Conservation (phyloP, 1,284 basidiomycete genomes). For the Puccinia coronata region DNA sequence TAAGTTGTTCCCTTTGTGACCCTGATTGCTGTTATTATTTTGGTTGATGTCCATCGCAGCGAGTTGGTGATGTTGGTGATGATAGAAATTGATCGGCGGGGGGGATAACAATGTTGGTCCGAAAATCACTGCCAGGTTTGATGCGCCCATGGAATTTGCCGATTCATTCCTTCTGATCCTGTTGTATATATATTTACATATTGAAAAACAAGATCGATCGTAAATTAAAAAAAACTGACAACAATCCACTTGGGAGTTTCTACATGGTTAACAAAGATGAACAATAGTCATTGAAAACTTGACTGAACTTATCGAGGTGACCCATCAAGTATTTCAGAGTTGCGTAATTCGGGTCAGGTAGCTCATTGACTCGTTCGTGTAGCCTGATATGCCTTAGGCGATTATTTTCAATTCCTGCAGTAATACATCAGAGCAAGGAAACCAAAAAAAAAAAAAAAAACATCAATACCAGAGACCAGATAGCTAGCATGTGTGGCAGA, state of each 20-base stretch:
- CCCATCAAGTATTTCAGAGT: conserved; percentile 94
- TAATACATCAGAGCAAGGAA: neutral
- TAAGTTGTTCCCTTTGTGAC: neutral
- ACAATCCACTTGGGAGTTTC: neutral
- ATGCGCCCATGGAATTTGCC: conserved; percentile 87
- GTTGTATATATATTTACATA: neutral
- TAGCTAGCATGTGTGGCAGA: conserved; percentile 8
- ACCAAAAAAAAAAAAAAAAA: conserved; percentile 4
- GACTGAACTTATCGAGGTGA: conserved; percentile 75
- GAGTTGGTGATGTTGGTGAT: neutral
- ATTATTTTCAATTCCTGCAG: conserved; percentile 83
- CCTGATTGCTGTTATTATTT: neutral
- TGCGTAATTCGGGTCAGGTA: conserved; percentile 97
- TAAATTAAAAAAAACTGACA: neutral
- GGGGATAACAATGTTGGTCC: conserved; percentile 87
- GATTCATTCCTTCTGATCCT: conserved; percentile 50
- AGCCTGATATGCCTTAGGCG: conserved; percentile 88
- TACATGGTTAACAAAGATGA: neutral
- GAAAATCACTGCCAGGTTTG: conserved; percentile 95
- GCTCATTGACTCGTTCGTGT: conserved; percentile 94
- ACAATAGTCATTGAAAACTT: neutral
- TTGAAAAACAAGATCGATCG: neutral
- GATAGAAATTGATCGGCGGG: conserved; percentile 60
- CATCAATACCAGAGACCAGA: neutral
- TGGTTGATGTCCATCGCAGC: conserved; percentile 52